These are phyloP conservation scores for Boletus vinaceobasis DNA, from an alignment of 768 basidiomycete species.

Conservation along the genomic window DNA sequence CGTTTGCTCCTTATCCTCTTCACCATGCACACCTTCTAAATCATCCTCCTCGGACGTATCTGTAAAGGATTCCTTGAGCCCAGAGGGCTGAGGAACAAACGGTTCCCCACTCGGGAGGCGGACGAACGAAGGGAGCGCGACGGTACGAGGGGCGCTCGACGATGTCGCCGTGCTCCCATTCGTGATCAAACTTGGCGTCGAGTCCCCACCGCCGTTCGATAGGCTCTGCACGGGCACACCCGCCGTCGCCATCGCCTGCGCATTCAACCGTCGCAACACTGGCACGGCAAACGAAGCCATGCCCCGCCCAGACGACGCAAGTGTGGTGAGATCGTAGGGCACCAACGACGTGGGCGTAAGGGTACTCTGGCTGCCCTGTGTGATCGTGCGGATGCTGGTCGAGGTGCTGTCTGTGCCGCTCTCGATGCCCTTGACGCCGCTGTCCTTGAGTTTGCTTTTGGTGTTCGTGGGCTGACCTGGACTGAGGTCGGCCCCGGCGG, in stretches of 20 bases:
- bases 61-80: conserved; percentile 18
- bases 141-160: conserved; percentile 12
- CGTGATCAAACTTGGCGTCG: conserved; percentile 26
- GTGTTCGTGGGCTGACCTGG: neutral
- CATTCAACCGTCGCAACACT: conserved; percentile 19
- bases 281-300: conserved; percentile 7
- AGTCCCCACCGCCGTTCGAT: neutral
- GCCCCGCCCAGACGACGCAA: conserved; percentile 4
- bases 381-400: conserved; percentile 21
- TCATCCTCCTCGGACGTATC: conserved; percentile 20
- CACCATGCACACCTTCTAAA: neutral
- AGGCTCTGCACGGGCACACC: neutral
- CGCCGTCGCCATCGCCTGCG: conserved; percentile 6
- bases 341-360: conserved; percentile 2
- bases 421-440: neutral
- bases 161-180: conserved; percentile 15
- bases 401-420: conserved; percentile 19
- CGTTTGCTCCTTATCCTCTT: neutral
- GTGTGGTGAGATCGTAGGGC: conserved; percentile 7
- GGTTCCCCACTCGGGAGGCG: conserved; percentile 3
- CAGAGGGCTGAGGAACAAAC: conserved; percentile 16
- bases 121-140: neutral
- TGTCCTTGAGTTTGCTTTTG: neutral
- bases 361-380: conserved; percentile 19
- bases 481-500: neutral